Conservation (phyloP, 148 eudicot genomes). For the Vaccinium corymbosum region DNA sequence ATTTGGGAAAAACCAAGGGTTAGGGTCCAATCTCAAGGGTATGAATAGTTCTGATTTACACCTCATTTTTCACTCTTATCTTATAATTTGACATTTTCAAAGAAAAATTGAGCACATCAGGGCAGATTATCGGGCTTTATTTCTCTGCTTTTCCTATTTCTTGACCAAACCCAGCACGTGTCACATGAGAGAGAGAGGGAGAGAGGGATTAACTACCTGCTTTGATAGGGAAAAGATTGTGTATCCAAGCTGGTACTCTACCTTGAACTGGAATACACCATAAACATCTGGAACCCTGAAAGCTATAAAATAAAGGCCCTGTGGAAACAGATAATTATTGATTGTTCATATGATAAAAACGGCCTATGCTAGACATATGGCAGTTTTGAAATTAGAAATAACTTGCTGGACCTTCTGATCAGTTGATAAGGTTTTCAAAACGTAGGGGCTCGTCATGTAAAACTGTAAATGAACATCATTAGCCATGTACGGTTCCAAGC, state of each 20-base stretch:
- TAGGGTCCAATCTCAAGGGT: not conserved
- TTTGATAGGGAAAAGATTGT: conserved; percentile 81
- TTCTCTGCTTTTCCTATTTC: not conserved
- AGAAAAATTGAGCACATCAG: not conserved
- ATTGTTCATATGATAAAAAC: not conserved
- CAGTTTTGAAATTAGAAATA: not conserved
- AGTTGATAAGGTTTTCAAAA: conserved; percentile 62
- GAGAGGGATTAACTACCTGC: conserved; percentile 45
- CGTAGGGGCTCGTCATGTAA: conserved; percentile 95
- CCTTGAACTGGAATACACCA: conserved; percentile 96
- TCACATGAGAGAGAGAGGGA: not conserved
- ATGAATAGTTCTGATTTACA: not conserved
- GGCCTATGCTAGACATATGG: not conserved
- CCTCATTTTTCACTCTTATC: not conserved
- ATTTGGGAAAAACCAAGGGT: not conserved
- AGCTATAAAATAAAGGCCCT: conserved; percentile 57
- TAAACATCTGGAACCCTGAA: conserved; percentile 94
- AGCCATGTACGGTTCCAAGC: conserved; percentile 80
- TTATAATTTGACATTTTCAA: not conserved
- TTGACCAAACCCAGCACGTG: not conserved
- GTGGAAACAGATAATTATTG: conserved; percentile 8
- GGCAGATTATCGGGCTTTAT: not conserved
- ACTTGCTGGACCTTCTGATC: conserved; percentile 23
- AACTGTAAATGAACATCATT: conserved; percentile 64
- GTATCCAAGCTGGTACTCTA: conserved; percentile 91